Percentiles rank a stretch among this genome's conserved stretches.
Conservation (phyloP, 2,329 filamentous ascomycete species). For the Chaetomium globosum region DNA sequence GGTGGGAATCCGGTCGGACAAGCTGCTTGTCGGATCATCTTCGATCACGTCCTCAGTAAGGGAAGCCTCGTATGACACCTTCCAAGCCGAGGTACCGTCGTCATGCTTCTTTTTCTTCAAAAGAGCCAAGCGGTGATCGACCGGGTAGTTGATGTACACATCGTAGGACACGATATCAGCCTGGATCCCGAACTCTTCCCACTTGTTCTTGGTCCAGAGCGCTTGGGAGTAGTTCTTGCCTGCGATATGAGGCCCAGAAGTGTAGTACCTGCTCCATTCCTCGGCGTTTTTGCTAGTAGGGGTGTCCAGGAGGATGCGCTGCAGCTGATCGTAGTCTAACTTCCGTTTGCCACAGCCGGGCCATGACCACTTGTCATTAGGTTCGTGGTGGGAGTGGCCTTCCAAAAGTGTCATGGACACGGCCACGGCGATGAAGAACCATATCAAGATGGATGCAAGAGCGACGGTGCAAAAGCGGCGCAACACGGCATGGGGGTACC, state of each 20-base stretch:
- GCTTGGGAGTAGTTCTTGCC: conserved; percentile 78
- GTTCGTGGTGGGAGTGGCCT: conserved; percentile 41
- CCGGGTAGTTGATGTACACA: conserved; percentile 76
- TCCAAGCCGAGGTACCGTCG: conserved; percentile 48
- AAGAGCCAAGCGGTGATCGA: conserved; percentile 69
- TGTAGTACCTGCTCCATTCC: conserved; percentile 80
- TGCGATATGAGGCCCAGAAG: conserved; percentile 72
- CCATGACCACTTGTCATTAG: conserved; percentile 39
- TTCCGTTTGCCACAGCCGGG: conserved; percentile 38
- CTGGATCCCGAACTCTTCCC: conserved; percentile 71
- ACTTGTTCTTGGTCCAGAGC: conserved; percentile 72
- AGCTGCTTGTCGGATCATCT: conserved; percentile 76
- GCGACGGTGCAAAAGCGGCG: conserved; percentile 69
- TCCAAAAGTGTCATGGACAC: conserved; percentile 42
- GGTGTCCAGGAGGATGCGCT: conserved; percentile 59
- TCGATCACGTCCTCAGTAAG: conserved; percentile 82
- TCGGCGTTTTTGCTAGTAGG: conserved; percentile 60
- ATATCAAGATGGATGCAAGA: conserved; percentile 57
- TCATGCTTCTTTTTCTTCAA: conserved; percentile 52
- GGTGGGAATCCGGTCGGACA: conserved; percentile 74
- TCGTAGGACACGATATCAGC: conserved; percentile 70
- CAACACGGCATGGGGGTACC: conserved; percentile 62
- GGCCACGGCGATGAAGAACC: conserved; percentile 54
- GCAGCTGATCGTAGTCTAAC: conserved; percentile 55
- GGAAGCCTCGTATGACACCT: conserved; percentile 74